Conservation (phyloP, 1,284 basidiomycete species). For the Boletus semigastroideus region DNA sequence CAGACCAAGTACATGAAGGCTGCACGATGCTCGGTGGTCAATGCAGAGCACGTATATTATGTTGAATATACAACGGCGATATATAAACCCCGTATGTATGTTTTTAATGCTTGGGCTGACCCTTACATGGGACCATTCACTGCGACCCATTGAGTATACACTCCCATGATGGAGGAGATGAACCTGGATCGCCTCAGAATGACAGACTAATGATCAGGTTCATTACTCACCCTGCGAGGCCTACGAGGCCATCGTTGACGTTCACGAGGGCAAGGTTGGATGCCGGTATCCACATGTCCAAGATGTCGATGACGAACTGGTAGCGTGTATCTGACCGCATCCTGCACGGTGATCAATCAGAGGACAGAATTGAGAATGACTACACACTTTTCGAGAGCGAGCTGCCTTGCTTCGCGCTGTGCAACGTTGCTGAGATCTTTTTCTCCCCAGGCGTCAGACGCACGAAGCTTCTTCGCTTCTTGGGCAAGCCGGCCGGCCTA, state of each 20-base stretch:
- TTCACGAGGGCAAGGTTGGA: conserved; percentile 77
- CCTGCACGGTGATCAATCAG: conserved; percentile 38
- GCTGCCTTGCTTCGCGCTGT: conserved; percentile 61
- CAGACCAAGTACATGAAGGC: not conserved
- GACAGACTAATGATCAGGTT: not conserved
- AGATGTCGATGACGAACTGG: conserved; percentile 79
- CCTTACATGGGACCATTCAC: conserved; percentile 30
- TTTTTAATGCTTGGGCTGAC: not conserved
- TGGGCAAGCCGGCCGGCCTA: conserved; percentile 61
- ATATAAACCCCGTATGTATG: not conserved
- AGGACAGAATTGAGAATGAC: conserved; percentile 1
- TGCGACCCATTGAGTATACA: conserved; percentile 28
- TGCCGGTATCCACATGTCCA: conserved; percentile 90
- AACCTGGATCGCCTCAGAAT: conserved; percentile 19
- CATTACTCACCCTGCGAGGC: conserved; percentile 73
- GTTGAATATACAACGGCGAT: conserved; percentile 1
- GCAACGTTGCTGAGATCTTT: conserved; percentile 69
- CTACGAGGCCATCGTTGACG: conserved; percentile 85
- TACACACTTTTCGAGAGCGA: conserved; percentile 57
- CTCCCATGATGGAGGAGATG: conserved; percentile 32
- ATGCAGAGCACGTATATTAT: conserved; percentile 6
- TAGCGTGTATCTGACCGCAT: conserved; percentile 64
- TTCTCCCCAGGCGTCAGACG: conserved; percentile 47
- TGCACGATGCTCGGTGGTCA: not conserved
- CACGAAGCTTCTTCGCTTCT: conserved; percentile 54